Percentiles rank a stretch among this genome's conserved stretches.
phyloP scores from a whole-genome alignment of 768 basidiomycete genomes.

The Astraeus odoratus region DNA sequence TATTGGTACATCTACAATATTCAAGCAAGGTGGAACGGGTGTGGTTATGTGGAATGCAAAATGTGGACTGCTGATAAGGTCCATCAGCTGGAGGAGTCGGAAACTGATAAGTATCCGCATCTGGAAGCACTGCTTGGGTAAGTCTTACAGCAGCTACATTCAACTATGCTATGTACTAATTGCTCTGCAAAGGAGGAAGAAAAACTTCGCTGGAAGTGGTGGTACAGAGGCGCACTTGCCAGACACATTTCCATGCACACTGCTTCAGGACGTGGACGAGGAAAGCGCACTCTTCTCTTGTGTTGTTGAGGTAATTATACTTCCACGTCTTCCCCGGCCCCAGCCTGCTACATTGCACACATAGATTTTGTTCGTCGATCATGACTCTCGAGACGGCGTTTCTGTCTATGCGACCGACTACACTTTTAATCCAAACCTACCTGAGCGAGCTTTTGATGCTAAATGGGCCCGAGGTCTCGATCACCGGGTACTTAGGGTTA shows the following conservation, averaged over 20 bases:
- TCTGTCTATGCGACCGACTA: constrained; percentile 63
- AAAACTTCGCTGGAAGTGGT: constrained; percentile 26
- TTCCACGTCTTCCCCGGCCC: neutral
- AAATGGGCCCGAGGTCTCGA: constrained; percentile 41
- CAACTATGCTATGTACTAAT: constrained; percentile 2
- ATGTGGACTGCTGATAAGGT: constrained; percentile 40
- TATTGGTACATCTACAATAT: constrained; percentile 50
- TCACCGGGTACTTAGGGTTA: constrained; percentile 45
- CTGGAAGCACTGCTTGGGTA: constrained; percentile 50
- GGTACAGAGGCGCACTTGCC: constrained; percentile 18
- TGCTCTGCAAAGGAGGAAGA: constrained; percentile 40
- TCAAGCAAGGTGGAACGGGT: constrained; percentile 33
- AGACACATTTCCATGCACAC: constrained; percentile 34
- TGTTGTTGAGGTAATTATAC: constrained; percentile 45
- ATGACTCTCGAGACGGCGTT: constrained; percentile 26
- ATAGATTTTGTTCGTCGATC: constrained; percentile 42
- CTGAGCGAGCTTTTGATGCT: constrained; percentile 19
- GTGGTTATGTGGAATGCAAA: constrained; percentile 48
- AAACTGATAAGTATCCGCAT: constrained; percentile 28
- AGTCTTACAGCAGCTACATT: constrained; percentile 15
- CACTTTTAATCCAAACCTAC: constrained; percentile 42
- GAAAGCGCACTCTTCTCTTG: constrained; percentile 44
- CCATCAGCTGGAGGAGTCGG: constrained; percentile 34
- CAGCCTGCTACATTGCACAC: neutral
- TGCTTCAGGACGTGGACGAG: constrained; percentile 41